Conservation (phyloP, 768 basidiomycete species). For the Suillus lakei region DNA sequence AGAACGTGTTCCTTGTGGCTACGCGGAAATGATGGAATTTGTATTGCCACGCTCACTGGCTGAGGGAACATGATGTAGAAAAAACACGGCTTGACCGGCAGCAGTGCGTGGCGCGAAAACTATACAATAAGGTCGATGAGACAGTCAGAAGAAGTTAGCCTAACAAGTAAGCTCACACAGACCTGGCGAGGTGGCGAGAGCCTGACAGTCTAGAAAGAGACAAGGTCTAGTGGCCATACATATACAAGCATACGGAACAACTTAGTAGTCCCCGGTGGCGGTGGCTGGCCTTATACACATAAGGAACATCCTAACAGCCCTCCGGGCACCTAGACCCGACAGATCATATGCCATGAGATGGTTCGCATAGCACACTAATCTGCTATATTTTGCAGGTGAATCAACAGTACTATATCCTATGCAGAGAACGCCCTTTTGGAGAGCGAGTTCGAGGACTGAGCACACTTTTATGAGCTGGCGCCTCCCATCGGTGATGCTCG, state of each 20-base stretch:
- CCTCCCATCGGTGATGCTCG: not conserved
- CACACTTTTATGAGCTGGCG: not conserved
- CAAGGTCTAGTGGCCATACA: not conserved
- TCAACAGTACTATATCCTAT: not conserved
- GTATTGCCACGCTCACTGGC: not conserved
- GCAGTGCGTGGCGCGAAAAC: not conserved
- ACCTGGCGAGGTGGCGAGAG: not conserved
- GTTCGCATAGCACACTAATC: not conserved
- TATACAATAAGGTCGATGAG: not conserved
- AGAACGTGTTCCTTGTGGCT: not conserved
- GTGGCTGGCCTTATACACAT: not conserved
- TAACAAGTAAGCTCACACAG: not conserved
- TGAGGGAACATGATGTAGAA: not conserved
- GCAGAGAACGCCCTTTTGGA: not conserved
- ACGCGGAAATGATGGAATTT: not conserved
- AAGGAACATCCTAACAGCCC: not conserved
- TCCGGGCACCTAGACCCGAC: not conserved
- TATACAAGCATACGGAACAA: not conserved
- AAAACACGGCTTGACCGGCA: not conserved
- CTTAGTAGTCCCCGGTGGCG: not conserved
- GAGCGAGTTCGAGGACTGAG: not conserved
- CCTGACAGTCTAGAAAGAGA: not conserved
- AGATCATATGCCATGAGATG: not conserved
- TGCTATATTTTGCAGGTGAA: not conserved
- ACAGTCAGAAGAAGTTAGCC: not conserved